Evolutionary conservation across 139 green algal genomes (phyloP).

Genomic region (Chara braunii): DNA sequence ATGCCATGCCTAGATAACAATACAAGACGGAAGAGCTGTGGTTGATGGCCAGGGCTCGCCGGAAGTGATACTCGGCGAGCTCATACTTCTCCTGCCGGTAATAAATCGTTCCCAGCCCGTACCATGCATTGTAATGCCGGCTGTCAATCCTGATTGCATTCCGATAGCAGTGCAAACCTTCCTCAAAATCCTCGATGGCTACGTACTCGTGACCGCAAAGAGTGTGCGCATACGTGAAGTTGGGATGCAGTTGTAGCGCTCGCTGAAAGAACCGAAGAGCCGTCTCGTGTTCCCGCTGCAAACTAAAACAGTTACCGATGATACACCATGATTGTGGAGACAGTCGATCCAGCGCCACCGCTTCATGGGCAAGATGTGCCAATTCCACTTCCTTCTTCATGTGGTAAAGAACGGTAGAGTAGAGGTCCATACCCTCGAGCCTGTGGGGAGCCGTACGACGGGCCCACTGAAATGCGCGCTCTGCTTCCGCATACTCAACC

Average conservation of each 20-base stretch:
- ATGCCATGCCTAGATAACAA: conserved; percentile 81
- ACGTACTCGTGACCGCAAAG: conserved; percentile 77
- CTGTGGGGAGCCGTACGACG: conserved; percentile 50
- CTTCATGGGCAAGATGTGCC: conserved; percentile 73
- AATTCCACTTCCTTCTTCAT: conserved; percentile 79
- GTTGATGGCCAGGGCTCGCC: conserved; percentile 63
- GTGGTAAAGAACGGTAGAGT: conserved; percentile 90
- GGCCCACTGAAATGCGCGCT: conserved; percentile 56
- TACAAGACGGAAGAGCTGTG: conserved; percentile 71
- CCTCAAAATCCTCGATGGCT: conserved; percentile 85
- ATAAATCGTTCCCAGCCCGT: conserved; percentile 86
- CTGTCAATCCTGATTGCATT: conserved; percentile 71
- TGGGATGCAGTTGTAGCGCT: conserved; percentile 72
- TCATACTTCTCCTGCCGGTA: conserved; percentile 86
- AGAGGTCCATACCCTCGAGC: conserved; percentile 79
- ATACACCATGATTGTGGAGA: conserved; percentile 77
- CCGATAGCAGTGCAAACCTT: conserved; percentile 71
- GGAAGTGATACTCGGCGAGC: conserved; percentile 82
- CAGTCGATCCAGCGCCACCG: conserved; percentile 66
- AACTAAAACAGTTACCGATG: conserved; percentile 85
- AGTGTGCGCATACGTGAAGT: conserved; percentile 80
- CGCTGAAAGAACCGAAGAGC: conserved; percentile 79
- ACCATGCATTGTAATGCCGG: conserved; percentile 95
- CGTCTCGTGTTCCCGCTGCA: conserved; percentile 83
- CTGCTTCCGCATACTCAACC: conserved; percentile 72